phyloP scores from a whole-genome alignment of 306 rosid species.

The Vachellia collinsii region DNA sequence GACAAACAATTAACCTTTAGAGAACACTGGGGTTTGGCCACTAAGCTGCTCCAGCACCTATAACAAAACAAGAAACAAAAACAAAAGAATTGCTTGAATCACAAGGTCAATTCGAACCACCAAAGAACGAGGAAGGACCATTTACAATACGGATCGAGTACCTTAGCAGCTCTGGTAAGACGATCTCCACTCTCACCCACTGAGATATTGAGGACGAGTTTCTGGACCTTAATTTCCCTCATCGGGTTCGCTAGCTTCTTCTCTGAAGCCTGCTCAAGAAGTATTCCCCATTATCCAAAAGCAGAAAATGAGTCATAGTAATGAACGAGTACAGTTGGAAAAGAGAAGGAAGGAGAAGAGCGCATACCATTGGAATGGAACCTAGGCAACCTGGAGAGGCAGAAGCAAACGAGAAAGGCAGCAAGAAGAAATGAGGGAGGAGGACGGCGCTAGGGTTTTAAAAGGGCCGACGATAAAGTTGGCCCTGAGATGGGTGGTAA shows the following conservation, averaged over 20 bases:
- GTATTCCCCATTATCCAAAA: neutral
- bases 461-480: neutral
- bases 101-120: neutral
- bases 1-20: neutral
- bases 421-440: neutral
- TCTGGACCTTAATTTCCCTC: neutral
- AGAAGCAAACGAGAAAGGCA: neutral
- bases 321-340: neutral
- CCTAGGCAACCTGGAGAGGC: neutral
- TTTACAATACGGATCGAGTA: neutral
- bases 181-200: constrained; percentile 2
- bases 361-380: neutral
- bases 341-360: neutral
- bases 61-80: neutral
- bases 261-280: neutral
- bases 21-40: neutral
- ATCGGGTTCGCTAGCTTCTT: neutral
- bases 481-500: neutral
- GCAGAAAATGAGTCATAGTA: neutral
- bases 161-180: constrained; percentile 7
- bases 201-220: neutral
- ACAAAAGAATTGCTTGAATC: neutral
- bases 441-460: neutral
- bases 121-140: neutral
- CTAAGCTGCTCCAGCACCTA: constrained; percentile 4